Base-by-base conservation (phyloP, 106 monocot species). In the Agapanthus africanus region DNA sequence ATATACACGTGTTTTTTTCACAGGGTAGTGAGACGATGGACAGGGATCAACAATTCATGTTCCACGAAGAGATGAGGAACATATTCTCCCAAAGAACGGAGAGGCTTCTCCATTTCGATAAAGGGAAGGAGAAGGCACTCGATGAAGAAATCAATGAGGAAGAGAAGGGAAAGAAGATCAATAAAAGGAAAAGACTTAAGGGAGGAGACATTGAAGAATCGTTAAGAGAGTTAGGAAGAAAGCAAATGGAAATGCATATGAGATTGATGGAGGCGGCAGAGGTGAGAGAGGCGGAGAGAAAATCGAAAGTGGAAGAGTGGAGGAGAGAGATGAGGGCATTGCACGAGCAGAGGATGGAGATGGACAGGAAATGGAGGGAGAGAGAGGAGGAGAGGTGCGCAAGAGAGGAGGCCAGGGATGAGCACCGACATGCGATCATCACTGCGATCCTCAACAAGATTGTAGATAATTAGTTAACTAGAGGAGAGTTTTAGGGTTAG, bases 241-340 rank as follows among this genome's bases (percentile, higher is more conserved):
- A 77, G 80, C 90, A 90, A 66, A 59, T 40, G 66, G 87, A 85
- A 79, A 81, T 70, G 80, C 78, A 90, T 63, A 76, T 7, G 49
- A 70, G 79, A 51, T 70, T 87, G 85, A 26, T 85, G 63, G 46
- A 77, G 76, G 85, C 65, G 31, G 49, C 69, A 31, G 90, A 90
- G 82, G 74, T 59, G 47, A 82, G 87, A 42, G 94, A 87, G 64
- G 76, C 67, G 10, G 87, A 90, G 83, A 83, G 94, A 73, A 71
- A 73, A 37, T 69, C n/a, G 13, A 73, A 40, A 52, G 85, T 81
- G 72, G 74, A 69, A 72, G 81, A 85, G 71, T 88, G 87, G 85
- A 67, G 83, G 74, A 54, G 57, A 39, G 22, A 36, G 36, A 87
- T 94, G 87, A 79, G 75, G 67, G 73, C 66, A 11, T 21, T 90